phyloP scores from a whole-genome alignment of 2,329 filamentous ascomycete genomes.

The Arthrobotrys entomopaga region DNA sequence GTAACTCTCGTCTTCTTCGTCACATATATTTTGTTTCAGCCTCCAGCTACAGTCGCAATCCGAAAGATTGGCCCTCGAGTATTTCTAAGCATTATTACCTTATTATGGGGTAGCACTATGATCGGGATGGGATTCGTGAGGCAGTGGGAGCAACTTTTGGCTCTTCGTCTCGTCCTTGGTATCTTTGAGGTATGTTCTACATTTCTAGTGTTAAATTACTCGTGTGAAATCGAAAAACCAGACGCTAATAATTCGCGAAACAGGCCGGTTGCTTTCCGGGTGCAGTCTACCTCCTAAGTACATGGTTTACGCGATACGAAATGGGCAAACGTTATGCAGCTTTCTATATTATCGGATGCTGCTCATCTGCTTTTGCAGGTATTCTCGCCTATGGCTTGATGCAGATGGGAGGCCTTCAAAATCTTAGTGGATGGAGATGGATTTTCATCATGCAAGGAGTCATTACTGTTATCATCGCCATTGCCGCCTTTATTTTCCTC shows the following conservation, averaged over 20 bases:
- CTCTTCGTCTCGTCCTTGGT: slow-evolving; percentile 70
- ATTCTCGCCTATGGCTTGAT: slow-evolving; percentile 75
- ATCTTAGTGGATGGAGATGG: slow-evolving; percentile 67
- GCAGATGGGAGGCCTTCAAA: slow-evolving; percentile 62
- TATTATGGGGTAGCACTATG: slow-evolving; percentile 72
- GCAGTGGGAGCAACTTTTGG: slow-evolving; percentile 67
- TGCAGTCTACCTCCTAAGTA: slow-evolving; percentile 77
- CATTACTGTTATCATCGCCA: slow-evolving; percentile 68
- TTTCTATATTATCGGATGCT: slow-evolving; percentile 66
- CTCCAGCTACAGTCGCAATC: slow-evolving; percentile 75
- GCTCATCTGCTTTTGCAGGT: slow-evolving; percentile 67
- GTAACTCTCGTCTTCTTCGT: slow-evolving; percentile 53
- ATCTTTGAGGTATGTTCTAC: slow-evolving; percentile 66
- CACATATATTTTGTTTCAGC: slow-evolving; percentile 75
- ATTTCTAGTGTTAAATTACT: slow-evolving; percentile 57
- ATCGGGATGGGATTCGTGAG: slow-evolving; percentile 73
- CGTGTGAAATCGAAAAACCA: neutral
- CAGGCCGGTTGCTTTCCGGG: slow-evolving; percentile 75
- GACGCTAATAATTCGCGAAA: slow-evolving; percentile 13
- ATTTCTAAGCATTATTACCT: slow-evolving; percentile 67
- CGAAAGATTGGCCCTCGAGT: slow-evolving; percentile 73
- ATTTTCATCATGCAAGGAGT: slow-evolving; percentile 60
- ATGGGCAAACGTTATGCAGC: slow-evolving; percentile 61
- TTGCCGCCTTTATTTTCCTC: slow-evolving; percentile 69
- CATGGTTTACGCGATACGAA: slow-evolving; percentile 73